Evolutionary conservation across 1,284 basidiomycete genomes (phyloP).

Genomic region (Chalciporus sp.): DNA sequence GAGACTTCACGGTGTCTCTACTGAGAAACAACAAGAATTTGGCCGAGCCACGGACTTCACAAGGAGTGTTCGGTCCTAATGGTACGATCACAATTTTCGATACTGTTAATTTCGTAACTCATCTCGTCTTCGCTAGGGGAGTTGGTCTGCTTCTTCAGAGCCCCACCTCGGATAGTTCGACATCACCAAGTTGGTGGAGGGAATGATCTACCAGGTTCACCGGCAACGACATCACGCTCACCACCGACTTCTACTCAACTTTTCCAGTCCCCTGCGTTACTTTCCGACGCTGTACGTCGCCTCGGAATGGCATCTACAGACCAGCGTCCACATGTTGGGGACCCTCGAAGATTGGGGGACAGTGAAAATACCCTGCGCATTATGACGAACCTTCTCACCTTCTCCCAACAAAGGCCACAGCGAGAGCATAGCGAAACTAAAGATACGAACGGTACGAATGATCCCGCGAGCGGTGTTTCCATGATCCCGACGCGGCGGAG

Average conservation of each 20-base stretch:
- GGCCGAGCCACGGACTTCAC: conserved; percentile 78
- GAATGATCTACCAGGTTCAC: conserved; percentile 51
- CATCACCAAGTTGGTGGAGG: conserved; percentile 42
- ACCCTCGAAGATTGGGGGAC: conserved; percentile 47
- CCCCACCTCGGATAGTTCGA: conserved; percentile 68
- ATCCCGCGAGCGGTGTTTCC: conserved; percentile 37
- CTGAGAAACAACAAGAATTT: conserved; percentile 72
- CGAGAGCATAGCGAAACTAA: conserved; percentile 36
- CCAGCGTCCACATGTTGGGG: conserved; percentile 36
- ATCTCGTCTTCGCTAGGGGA: conserved; percentile 54
- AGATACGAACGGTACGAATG: conserved; percentile 16
- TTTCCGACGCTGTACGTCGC: conserved; percentile 68
- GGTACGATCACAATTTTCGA: conserved; percentile 46
- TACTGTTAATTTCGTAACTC: not conserved
- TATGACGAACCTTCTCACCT: conserved; percentile 73
- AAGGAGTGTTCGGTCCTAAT: conserved; percentile 85
- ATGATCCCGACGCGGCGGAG: conserved; percentile 53
- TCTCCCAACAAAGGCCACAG: conserved; percentile 51
- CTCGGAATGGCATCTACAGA: conserved; percentile 64
- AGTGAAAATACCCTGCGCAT: conserved; percentile 61
- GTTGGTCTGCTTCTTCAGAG: conserved; percentile 84
- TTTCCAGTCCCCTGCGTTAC: conserved; percentile 63
- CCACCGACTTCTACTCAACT: conserved; percentile 40
- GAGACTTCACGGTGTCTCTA: conserved; percentile 53
- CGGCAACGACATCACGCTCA: conserved; percentile 39